Evolutionary conservation across 2,329 filamentous ascomycete species (phyloP), one percentile per base, ranked within the genome.

Genomic region (Verticillium albo-atrum): DNA sequence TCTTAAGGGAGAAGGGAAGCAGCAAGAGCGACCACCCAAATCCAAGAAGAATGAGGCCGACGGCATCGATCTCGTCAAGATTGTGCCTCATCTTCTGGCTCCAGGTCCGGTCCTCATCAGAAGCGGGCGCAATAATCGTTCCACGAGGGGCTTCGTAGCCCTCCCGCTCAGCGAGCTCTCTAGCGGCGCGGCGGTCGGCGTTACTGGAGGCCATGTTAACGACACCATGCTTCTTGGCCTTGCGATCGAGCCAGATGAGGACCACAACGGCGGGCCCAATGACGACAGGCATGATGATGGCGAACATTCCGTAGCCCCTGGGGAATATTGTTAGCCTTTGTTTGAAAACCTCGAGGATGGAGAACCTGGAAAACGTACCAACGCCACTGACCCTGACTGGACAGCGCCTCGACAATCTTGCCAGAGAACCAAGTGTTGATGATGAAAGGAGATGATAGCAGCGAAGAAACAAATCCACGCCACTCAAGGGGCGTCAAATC

Each of bases 351-450:
- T 66, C 59, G 25, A 66, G 63, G 3, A 51, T 25, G 37, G n/a
- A n/a, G n/a, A n/a, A n/a, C n/a, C 20, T 3, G 47, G n/a, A 64
- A 12, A 23, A 61, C 58, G 23, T 56, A 62, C 66, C 68, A 71
- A 30, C 68, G 63, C 68, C 67, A 71, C 15, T 68, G 63, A 15
- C 63, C 57, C 14, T 64, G 62, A 1, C 67, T 62, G 17, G 66
- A 65, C 17, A 85, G 75, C 0, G 80, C 75, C 2, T 66, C 62
- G 4, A 82, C 76, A 32, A 89, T 72, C 64, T 87, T 77, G 25
- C 85, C 85, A 61, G 80, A 82, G 4, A 87, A 78, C 86, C 86
- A 89, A 1, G 85, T 84, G 71, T 87, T 88, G 71, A 85, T 82
- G 64, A 88, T 75, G 70, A 85, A 87, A 0, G 85, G 84, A 6